These are phyloP conservation scores for Ceratocystis cacaofunesta DNA, from an alignment of 2,329 filamentous ascomycete species.

Conservation along the genomic window DNA sequence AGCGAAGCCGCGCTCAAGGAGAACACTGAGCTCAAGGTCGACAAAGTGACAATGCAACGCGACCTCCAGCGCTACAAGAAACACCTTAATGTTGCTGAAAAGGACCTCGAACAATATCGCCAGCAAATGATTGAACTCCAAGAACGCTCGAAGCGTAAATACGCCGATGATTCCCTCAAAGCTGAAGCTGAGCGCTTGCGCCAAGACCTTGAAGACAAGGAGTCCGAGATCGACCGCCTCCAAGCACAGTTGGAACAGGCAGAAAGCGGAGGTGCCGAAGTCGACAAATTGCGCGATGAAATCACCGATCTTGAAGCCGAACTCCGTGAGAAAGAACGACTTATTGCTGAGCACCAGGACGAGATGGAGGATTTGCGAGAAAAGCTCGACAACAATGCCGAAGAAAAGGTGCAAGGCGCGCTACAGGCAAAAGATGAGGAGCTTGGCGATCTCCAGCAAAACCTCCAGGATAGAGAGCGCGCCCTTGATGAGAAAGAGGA, in stretches of 20 bases:
- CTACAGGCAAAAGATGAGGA: constrained; percentile 39
- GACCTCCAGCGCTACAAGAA: constrained; percentile 82
- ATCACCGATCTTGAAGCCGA: constrained; percentile 64
- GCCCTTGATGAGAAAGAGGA: constrained; percentile 10
- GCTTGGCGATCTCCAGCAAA: constrained; percentile 22
- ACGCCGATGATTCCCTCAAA: constrained; percentile 55
- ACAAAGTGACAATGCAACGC: constrained; percentile 75
- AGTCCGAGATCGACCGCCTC: constrained; percentile 46
- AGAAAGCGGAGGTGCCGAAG: constrained; percentile 9
- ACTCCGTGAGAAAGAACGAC: constrained; percentile 58
- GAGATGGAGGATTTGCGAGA: constrained; percentile 53
- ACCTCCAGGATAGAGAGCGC: constrained; percentile 8
- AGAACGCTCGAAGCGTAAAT: constrained; percentile 62
- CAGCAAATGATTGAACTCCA: constrained; percentile 70
- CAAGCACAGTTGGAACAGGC: constrained; percentile 42
- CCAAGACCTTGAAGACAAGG: constrained; percentile 40
- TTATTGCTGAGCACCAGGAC: constrained; percentile 60
- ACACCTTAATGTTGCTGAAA: constrained; percentile 65
- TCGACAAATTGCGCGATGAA: constrained; percentile 49
- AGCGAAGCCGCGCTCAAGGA: constrained; percentile 81
- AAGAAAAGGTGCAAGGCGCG: constrained; percentile 35
- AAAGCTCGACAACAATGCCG: constrained; percentile 31
- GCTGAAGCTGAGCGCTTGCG: constrained; percentile 44
- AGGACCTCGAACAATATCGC: constrained; percentile 70
- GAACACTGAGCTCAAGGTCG: constrained; percentile 90